Base-by-base conservation (phyloP, 2,329 filamentous ascomycete genomes). In the Celoporthe dispersa region DNA sequence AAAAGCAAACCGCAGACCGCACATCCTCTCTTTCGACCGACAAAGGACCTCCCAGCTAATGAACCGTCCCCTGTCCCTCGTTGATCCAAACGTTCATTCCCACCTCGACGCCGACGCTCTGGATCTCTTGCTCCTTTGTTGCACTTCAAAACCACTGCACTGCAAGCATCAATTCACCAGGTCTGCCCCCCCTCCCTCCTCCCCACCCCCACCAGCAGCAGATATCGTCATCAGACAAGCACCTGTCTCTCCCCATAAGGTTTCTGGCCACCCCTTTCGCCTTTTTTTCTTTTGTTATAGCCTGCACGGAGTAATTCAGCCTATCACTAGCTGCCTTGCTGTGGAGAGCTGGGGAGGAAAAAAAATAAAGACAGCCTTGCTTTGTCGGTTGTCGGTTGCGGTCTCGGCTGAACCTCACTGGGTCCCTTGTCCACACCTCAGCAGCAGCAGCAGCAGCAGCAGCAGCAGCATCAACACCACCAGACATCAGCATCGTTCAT, bases 361-460 rank as follows among this genome's bases (percentile, higher is more conserved):
- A 48, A 64, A 28, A 25, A n/a, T n/a, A 48, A 64, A 28, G 14
- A 53, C 44, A 37, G 28, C 51, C 63, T 39, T 68, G 12, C 12
- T 57, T 31, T 28, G 51, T 60, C 57, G 22, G 5, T 48, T 69
- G 55, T 63, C 55, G 44, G 31, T 59, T 39, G 39, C 41, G 48
- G 62, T 71, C 62, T 63, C 66, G 59, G 48, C 59, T 68, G 66
- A 61, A 37, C 11, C 53, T 37, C 59, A 14, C 33, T 55, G 48
- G n/a, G 11, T n/a, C 33, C 51, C 25, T 41, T 48, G n/a, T 31
- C 51, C 35, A 37, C 64, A 11, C 33, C 14, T 35, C 28, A n/a
- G n/a, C 53, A 62, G 35, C 48, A 68, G 39, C 44, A 37, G n/a
- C 28, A 62, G 28, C 68, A n/a, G 64, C 41, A 28, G n/a, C 53